phyloP scores from a whole-genome alignment of 768 basidiomycete genomes.

The Phallus indusiatus region DNA sequence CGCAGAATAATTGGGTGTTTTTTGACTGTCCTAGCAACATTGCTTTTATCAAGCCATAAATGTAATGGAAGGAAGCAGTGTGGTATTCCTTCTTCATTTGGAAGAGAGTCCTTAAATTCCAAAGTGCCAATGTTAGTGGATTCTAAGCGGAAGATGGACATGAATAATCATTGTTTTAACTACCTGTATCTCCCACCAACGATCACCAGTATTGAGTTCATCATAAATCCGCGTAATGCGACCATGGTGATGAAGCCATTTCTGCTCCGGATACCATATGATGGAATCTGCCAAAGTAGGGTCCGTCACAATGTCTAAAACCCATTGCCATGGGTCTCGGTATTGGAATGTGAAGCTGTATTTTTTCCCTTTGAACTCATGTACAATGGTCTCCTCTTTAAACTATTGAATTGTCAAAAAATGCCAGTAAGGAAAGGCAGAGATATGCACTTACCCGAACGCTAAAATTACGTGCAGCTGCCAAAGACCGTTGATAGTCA shows the following conservation, averaged over 20 bases:
- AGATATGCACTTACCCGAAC: constrained; percentile 14
- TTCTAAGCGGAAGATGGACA: no score
- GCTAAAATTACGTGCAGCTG: constrained; percentile 14
- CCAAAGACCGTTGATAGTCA: constrained; percentile 16
- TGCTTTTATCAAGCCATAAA: constrained; percentile 25
- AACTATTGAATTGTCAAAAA: constrained; percentile 14
- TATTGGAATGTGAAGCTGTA: constrained; percentile 18
- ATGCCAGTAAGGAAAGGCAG: not conserved
- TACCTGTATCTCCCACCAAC: constrained; percentile 23
- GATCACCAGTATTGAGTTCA: constrained; percentile 22
- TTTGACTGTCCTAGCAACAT: constrained; percentile 18
- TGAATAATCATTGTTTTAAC: not conserved
- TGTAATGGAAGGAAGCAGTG: constrained; percentile 21
- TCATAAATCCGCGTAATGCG: constrained; percentile 13
- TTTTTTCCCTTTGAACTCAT: constrained; percentile 10
- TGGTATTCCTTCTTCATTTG: constrained; percentile 9
- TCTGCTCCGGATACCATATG: constrained; percentile 18
- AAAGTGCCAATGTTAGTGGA: no score
- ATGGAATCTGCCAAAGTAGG: constrained; percentile 10
- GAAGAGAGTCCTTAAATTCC: constrained; percentile 10
- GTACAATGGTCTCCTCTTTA: constrained; percentile 6
- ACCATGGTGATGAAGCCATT: constrained; percentile 18
- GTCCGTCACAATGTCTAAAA: constrained; percentile 16
- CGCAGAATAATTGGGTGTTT: constrained; percentile 23
- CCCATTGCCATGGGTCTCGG: constrained; percentile 23